Conservation (phyloP, 2,329 filamentous ascomycete species). For the Fusarium sp. region DNA sequence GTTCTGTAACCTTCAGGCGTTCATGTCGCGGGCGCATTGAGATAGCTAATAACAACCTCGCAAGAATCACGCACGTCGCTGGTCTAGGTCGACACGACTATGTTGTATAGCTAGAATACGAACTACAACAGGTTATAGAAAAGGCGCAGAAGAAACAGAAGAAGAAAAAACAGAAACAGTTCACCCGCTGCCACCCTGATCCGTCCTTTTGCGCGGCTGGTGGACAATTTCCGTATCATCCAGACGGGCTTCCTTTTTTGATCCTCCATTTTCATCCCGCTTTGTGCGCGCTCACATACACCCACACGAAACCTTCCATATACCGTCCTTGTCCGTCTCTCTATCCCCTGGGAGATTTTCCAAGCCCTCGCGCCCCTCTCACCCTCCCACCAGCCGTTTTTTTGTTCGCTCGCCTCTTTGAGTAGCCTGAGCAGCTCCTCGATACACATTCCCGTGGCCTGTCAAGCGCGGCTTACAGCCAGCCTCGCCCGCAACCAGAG, state of each 20-base stretch:
- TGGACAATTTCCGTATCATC: conserved; percentile 40
- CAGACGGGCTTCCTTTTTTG: conserved; percentile 31
- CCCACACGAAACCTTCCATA: conserved; percentile 30
- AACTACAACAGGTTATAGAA: conserved; percentile 45
- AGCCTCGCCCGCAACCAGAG: conserved; percentile 14
- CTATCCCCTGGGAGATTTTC: conserved; percentile 46
- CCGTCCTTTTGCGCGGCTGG: conserved; percentile 31
- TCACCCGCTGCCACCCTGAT: conserved; percentile 20
- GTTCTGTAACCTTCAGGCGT: not conserved
- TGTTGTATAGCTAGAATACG: conserved; percentile 30
- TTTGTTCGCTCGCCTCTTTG: conserved; percentile 13
- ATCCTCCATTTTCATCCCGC: conserved; percentile 4
- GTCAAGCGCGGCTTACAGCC: conserved; percentile 1
- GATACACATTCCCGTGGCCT: not conserved
- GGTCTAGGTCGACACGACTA: conserved; percentile 7
- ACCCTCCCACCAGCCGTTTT: conserved; percentile 12
- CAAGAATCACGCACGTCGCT: conserved; percentile 4
- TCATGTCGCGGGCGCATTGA: conserved; percentile 16
- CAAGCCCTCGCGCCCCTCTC: conserved; percentile 36
- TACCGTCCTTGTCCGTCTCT: conserved; percentile 38
- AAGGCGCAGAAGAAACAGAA: conserved; percentile 34
- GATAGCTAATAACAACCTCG: not conserved
- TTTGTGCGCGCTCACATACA: conserved; percentile 19
- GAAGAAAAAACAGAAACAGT: conserved; percentile 37
- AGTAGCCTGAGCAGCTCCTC: conserved; percentile 10